These are phyloP conservation scores for Piper betle DNA, from an alignment of 164 flowering plant genomes.

Conservation along the genomic window DNA sequence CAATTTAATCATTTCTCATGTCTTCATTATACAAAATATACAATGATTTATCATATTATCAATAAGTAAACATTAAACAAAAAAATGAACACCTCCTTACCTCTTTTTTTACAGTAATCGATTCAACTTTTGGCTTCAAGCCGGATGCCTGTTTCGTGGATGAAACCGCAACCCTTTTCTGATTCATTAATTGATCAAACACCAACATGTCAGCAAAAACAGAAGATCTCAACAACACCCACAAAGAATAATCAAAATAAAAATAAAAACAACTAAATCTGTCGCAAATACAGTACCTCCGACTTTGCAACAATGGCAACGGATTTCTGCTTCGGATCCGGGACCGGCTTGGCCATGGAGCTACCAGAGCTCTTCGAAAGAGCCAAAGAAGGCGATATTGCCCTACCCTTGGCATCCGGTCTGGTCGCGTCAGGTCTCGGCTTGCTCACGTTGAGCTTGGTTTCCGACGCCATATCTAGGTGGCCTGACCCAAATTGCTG, in stretches of 20 bases:
- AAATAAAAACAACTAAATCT: too few species aligned
- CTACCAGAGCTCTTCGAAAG: not conserved
- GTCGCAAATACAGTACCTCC: not conserved
- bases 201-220: not conserved
- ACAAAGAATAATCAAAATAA: not conserved
- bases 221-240: not conserved
- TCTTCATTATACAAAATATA: too few species aligned
- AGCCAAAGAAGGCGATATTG: not conserved
- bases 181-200: not conserved
- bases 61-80: not conserved
- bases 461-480: not conserved
- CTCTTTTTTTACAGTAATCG: not conserved
- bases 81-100: not conserved
- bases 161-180: not conserved
- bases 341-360: not conserved
- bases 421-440: not conserved
- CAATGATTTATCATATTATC: not conserved
- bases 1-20: too few species aligned
- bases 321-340: constrained; percentile 4
- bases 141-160: not conserved
- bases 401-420: not conserved
- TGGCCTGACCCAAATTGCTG: too few species aligned
- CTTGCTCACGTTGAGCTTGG: not conserved
- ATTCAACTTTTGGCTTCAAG: not conserved
- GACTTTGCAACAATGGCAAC: not conserved